Evolutionary conservation across 2,329 filamentous ascomycete genomes (phyloP), one percentile per base, ranked within the genome.

Genomic region (Cladosporium sp.): DNA sequence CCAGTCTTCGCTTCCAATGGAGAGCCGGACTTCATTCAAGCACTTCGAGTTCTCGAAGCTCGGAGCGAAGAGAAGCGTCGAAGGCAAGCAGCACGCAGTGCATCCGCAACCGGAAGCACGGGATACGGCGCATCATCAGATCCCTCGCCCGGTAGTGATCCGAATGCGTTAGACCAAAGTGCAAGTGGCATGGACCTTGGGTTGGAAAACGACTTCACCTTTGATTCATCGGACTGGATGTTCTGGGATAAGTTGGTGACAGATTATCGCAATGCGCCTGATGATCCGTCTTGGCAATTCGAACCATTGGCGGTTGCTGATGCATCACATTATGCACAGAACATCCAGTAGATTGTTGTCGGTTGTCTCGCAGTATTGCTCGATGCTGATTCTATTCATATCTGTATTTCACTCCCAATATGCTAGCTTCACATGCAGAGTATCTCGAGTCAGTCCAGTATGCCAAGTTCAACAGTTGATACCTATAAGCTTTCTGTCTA

Each of bases 161-260:
- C 30, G 2, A 40, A 37, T 30, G 40, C 47, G 15, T 34, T 44
- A n/a, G 27, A 40, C 17, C 39, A 43, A 15, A 42, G n/a, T 37
- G 27, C 34, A 7, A 30, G 20, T 27, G 47, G 36, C 4, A 40
- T 44, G 22, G 19, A 52, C 29, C 12, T 42, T 20, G 29, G 36
- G 6, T 11, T 51, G 18, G 52, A 42, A 13, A 37, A 53, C 13
- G 53, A 57, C 37, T 51, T 55, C 18, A 52, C 44, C 29, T 45
- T 57, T 8, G 59, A 58, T 39, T 44, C 48, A 32, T 42, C 53
- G 9, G 58, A 61, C 37, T 61, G 57, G 55, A 51, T 47, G 29
- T 60, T 57, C 19, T 61, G 59, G 59, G 58, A 61, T 27, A 50
- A 59, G 22, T 19, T 59, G 44, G 54, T 59, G 17, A 43, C 54